A percentile compares a stretch with the other conserved stretches of the same genome.
These are phyloP conservation scores for Chiua virens DNA, from an alignment of 768 basidiomycete genomes.

Conservation along the genomic window DNA sequence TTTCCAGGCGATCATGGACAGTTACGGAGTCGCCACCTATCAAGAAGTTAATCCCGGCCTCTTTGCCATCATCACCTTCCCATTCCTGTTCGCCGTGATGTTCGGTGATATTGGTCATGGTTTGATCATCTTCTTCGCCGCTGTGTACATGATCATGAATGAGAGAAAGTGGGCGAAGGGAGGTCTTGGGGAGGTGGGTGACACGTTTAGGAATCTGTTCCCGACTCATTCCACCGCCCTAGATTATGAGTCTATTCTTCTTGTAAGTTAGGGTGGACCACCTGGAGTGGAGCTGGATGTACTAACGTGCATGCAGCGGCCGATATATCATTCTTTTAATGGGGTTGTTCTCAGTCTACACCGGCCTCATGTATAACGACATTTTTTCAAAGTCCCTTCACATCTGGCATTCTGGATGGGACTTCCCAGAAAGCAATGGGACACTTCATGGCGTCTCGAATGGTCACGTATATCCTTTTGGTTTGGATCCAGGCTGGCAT, in stretches of 20 bases:
- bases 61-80: constrained; percentile 91
- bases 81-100: constrained; percentile 99
- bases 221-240: constrained; percentile 13
- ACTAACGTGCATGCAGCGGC: constrained; percentile 55
- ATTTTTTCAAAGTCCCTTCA: constrained; percentile 93
- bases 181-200: constrained; percentile 70
- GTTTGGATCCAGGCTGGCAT: constrained; percentile 95
- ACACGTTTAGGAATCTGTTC: not conserved
- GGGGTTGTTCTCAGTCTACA: constrained; percentile 97
- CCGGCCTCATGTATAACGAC: constrained; percentile 98
- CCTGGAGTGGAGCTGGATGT: constrained; percentile 3
- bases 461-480: constrained; percentile 85
- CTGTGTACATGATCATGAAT: constrained; percentile 80
- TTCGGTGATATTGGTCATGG: constrained; percentile 99
- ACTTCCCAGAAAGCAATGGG: constrained; percentile 52
- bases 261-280: constrained; percentile 56
- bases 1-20: constrained; percentile 98
- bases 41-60: constrained; percentile 97
- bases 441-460: constrained; percentile 50
- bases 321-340: constrained; percentile 98
- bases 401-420: constrained; percentile 88
- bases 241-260: constrained; percentile 90
- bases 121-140: constrained; percentile 72
- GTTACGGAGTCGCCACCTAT: constrained; percentile 91
- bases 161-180: constrained; percentile 77